phyloP scores from a whole-genome alignment of 306 rosid genomes.

The Vicia sativa region DNA sequence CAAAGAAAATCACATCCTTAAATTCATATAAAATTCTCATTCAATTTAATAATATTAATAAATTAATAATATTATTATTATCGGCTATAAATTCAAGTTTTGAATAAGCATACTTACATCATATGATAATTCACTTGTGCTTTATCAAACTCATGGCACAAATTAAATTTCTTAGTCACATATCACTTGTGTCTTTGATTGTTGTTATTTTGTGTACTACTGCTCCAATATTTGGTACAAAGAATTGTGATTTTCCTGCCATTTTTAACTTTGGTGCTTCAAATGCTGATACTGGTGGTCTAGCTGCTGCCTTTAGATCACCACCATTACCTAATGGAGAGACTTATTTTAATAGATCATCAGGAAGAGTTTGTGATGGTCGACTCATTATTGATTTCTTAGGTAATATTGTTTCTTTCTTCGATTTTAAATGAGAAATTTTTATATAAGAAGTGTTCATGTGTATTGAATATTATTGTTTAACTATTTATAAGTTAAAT shows the following conservation, averaged over 20 bases:
- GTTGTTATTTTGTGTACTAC: neutral
- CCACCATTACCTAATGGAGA: conserved; percentile 54
- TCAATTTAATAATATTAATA: too few relatives aligned
- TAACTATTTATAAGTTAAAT: too few relatives aligned
- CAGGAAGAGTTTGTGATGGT: conserved; percentile 39
- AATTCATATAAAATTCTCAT: too few relatives aligned
- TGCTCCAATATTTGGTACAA: neutral
- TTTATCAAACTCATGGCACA: neutral
- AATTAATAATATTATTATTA: too few relatives aligned
- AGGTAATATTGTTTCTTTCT: too few relatives aligned
- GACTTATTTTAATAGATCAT: conserved; percentile 45
- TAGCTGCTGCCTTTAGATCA: conserved; percentile 19
- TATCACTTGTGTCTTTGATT: neutral
- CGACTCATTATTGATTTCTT: too few relatives aligned
- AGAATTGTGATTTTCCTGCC: conserved; percentile 51
- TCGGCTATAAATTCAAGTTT: neutral
- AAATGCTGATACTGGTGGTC: conserved; percentile 59
- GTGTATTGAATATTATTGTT: too few relatives aligned
- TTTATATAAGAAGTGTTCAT: too few relatives aligned
- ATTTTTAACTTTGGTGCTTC: conserved; percentile 62
- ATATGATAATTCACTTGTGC: neutral
- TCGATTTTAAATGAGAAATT: too few relatives aligned
- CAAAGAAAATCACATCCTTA: too few relatives aligned
- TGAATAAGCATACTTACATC: neutral
- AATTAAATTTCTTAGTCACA: conserved; percentile 2